Evolutionary conservation across 345 rosid species (phyloP), one percentile per base, ranked within the genome.

Genomic region (Lepidium aucheri): DNA sequence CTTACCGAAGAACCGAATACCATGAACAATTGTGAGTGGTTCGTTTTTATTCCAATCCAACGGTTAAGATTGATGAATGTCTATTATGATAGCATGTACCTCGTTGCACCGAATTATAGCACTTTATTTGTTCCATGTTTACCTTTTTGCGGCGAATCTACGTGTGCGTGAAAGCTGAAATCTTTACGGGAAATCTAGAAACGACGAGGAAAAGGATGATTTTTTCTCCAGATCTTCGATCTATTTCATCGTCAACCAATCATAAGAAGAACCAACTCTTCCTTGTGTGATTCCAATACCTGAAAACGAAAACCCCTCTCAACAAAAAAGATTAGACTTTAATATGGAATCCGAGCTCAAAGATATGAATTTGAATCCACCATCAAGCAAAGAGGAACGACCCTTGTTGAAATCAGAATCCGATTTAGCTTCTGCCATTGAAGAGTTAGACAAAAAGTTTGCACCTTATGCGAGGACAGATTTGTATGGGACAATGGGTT

Each of bases 401-500:
- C 95, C 97, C 3, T 89, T 91, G 22, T 90, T 95, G 65, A 84
- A 82, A 72, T 72, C 84, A 24, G 86, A 83, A 30, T 63, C 80
- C 70, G 53, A 72, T 60, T 62, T 50, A 45, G 35, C 24, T 2
- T 72, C 69, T 56, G 81, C 67, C 72, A 77, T 89, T 26, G 71
- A 73, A 68, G 97, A 87, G 82, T 77, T 91, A 15, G 96, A 95
- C 77, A 89, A 87, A 81, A 91, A 82, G 81, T 91, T 71, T 83
- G 85, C 94, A 5, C 90, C 99, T 10, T 91, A 69, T 73, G 99
- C 87, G 5, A 93, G 99, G 28, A 74, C 56, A 17, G 97, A 95
- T 63, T 81, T 76, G 47, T 91, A 89, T 75, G 97, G 99, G 15
- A 72, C 84, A 54, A 89, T 95, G 93, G 99, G 99, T 18, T 77